Evolutionary conservation across 176 grass and related monocot species (phyloP).

Genomic region (Carex cristatella): DNA sequence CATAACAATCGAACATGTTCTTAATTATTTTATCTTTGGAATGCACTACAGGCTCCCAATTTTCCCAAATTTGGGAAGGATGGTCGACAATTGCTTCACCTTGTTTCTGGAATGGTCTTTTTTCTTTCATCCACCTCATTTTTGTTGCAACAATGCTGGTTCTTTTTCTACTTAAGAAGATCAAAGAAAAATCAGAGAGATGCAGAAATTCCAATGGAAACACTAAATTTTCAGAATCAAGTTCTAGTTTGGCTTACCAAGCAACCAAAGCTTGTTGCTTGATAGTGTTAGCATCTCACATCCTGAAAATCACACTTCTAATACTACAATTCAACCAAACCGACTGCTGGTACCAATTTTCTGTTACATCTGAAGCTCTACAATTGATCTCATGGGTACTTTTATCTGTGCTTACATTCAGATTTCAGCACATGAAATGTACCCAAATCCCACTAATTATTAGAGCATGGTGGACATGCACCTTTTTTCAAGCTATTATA

Average conservation of each 20-base stretch:
- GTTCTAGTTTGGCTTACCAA: constrained; percentile 49
- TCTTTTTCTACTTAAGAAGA: constrained; percentile 49
- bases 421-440: constrained; percentile 54
- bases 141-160: constrained; percentile 41
- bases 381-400: constrained; percentile 74
- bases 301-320: constrained; percentile 34
- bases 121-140: constrained; percentile 47
- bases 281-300: constrained; percentile 48
- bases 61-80: constrained; percentile 39
- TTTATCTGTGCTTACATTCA: constrained; percentile 46
- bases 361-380: constrained; percentile 45
- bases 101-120: constrained; percentile 59
- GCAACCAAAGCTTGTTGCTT: constrained; percentile 62
- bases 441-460: constrained; percentile 47
- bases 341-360: constrained; percentile 41
- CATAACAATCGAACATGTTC: too few species aligned
- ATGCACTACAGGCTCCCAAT: constrained; percentile 39
- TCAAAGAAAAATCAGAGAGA: constrained; percentile 38
- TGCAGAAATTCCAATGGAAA: constrained; percentile 12
- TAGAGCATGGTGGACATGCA: constrained; percentile 72
- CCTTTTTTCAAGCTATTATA: constrained; percentile 58
- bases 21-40: not conserved
- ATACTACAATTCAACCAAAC: constrained; percentile 30
- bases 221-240: constrained; percentile 32
- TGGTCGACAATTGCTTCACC: constrained; percentile 54